A percentile compares a stretch with the other conserved stretches of the same genome.
Evolutionary conservation across 768 basidiomycete genomes (phyloP).

Genomic region (Boletus tomentosulus): DNA sequence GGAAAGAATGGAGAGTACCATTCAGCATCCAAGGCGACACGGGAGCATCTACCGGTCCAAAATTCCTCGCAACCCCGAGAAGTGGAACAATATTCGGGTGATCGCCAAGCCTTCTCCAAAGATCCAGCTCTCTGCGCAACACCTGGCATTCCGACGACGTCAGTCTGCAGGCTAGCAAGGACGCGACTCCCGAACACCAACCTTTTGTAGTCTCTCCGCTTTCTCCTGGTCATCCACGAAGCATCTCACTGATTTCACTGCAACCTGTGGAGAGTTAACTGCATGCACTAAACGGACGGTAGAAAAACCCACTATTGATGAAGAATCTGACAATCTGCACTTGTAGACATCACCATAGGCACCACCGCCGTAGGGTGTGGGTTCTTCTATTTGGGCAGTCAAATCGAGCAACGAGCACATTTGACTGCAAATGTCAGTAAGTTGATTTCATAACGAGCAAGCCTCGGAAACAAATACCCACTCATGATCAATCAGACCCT

Average conservation of each 20-base stretch:
- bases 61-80: not conserved
- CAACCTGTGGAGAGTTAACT: not conserved
- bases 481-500: not conserved
- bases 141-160: not conserved
- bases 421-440: not conserved
- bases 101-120: not conserved
- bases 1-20: not conserved
- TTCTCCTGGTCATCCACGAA: not conserved
- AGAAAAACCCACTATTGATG: not conserved
- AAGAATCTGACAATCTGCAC: not conserved
- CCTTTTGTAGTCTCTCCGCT: not conserved
- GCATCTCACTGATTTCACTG: not conserved
- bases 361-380: not conserved
- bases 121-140: not conserved
- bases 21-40: constrained; percentile 1
- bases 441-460: not conserved
- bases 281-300: not conserved
- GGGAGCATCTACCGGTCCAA: not conserved
- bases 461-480: not conserved
- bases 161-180: not conserved
- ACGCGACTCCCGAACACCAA: not conserved
- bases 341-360: not conserved
- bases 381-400: not conserved
- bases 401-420: not conserved
- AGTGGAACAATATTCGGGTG: constrained; percentile 2